A percentile compares a stretch with the other conserved stretches of the same genome.
phyloP scores from a whole-genome alignment of 2,329 filamentous ascomycete genomes.

The Drechslerella coelobrocha region DNA sequence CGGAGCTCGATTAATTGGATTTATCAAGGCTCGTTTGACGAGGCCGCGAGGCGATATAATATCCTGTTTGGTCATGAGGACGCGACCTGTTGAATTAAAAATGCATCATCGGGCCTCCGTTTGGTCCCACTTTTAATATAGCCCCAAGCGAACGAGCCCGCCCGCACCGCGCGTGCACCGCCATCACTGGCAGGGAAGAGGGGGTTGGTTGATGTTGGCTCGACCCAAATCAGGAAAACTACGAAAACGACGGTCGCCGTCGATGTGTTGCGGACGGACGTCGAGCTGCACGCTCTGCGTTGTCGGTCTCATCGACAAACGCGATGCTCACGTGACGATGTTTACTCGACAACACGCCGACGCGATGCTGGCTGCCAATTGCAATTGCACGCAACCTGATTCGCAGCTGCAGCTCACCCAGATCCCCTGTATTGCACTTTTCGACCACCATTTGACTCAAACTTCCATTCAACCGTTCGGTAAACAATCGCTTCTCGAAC shows the following conservation, averaged over 20 bases:
- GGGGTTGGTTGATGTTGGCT: too few relatives aligned
- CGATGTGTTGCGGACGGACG: not conserved
- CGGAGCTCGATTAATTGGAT: too few relatives aligned
- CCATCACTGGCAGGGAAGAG: too few relatives aligned
- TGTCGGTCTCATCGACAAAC: not conserved
- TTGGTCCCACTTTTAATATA: not conserved
- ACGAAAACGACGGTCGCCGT: not conserved
- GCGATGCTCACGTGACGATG: not conserved
- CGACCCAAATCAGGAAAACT: not conserved
- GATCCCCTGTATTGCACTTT: too few relatives aligned
- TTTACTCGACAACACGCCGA: not conserved
- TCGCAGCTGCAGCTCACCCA: too few relatives aligned
- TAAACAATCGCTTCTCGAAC: not conserved
- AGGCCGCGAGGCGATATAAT: not conserved
- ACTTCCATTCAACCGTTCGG: too few relatives aligned
- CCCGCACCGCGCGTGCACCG: too few relatives aligned
- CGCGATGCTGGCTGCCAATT: not conserved
- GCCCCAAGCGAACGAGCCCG: constrained; percentile 4
- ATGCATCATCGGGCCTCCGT: not conserved
- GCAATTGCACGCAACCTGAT: too few relatives aligned
- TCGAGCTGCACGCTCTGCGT: not conserved
- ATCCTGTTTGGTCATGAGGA: not conserved
- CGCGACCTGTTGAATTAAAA: not conserved
- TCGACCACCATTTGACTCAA: too few relatives aligned
- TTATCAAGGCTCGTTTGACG: too few relatives aligned